A percentile compares a stretch with the other conserved stretches of the same genome.
phyloP scores from a whole-genome alignment of 257 asterid genomes.

The Cordia subcordata region DNA sequence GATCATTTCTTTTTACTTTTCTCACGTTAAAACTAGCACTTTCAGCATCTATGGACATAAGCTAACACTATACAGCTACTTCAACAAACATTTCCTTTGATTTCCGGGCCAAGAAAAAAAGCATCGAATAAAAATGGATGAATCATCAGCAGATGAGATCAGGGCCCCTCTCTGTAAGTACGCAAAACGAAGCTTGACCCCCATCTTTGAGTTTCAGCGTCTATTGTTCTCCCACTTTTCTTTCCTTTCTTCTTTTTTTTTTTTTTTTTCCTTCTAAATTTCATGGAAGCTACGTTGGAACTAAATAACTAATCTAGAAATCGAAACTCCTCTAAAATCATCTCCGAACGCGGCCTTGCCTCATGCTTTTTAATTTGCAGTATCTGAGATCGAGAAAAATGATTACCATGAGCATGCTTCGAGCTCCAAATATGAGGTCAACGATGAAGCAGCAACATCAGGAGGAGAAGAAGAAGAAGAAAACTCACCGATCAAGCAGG shows the following conservation, averaged over 20 bases:
- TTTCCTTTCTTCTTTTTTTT: background rate
- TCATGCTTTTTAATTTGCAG: constrained; percentile 3
- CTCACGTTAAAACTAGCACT: background rate
- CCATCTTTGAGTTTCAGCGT: too few species aligned
- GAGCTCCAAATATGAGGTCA: background rate
- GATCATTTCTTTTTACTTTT: too few species aligned
- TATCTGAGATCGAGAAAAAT: background rate
- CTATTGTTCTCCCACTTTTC: too few species aligned
- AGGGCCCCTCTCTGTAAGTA: constrained; percentile 3
- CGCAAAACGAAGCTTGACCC: background rate
- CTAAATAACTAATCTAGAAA: background rate
- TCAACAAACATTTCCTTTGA: too few species aligned
- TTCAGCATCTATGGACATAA: background rate
- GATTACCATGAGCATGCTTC: background rate
- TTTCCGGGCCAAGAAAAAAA: background rate
- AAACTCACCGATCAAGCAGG: constrained; percentile 20
- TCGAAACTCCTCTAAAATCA: too few species aligned
- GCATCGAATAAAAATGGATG: background rate
- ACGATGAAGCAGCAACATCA: background rate
- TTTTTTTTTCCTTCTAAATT: too few species aligned
- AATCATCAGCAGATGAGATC: background rate
- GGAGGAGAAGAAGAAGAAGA: constrained; percentile 3
- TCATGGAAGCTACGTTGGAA: too few species aligned
- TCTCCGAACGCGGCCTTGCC: too few species aligned
- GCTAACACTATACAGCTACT: background rate